These are phyloP conservation scores for Pyrenochaeta sp. DNA, from an alignment of 2,329 filamentous ascomycete genomes.

Conservation along the genomic window DNA sequence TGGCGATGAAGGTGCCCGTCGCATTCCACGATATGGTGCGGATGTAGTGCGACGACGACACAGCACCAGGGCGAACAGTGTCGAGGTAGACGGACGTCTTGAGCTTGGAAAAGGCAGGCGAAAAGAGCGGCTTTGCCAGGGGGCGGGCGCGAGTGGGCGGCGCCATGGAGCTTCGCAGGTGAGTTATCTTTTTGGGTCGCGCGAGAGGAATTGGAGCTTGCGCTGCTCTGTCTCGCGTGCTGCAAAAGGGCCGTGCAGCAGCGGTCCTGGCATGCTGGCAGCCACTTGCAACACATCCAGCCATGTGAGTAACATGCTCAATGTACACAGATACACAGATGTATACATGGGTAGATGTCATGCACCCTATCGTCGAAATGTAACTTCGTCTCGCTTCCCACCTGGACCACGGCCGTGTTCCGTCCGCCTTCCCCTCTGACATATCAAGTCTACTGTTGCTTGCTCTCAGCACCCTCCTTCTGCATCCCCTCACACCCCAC, in stretches of 20 bases:
- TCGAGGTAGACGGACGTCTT: slow-evolving; percentile 74
- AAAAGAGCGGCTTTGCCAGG: slow-evolving; percentile 75
- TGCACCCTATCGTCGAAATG: too few relatives aligned
- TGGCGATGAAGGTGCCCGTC: slow-evolving; percentile 82
- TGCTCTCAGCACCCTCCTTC: slow-evolving; percentile 47
- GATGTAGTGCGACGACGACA: slow-evolving; percentile 54
- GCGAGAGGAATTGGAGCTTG: too few relatives aligned
- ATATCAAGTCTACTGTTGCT: slow-evolving; percentile 28
- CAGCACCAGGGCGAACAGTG: slow-evolving; percentile 42
- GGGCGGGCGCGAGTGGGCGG: slow-evolving; percentile 60
- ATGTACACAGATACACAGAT: too few relatives aligned
- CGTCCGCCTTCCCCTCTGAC: background rate
- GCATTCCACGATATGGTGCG: slow-evolving; percentile 91
- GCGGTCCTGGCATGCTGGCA: too few relatives aligned
- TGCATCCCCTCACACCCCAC: slow-evolving; percentile 76
- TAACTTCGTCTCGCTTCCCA: too few relatives aligned
- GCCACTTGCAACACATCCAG: too few relatives aligned
- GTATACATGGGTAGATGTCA: too few relatives aligned
- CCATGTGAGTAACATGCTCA: too few relatives aligned
- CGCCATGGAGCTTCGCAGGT: slow-evolving; percentile 31
- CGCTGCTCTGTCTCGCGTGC: too few relatives aligned
- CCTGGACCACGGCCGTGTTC: too few relatives aligned
- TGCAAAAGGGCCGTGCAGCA: too few relatives aligned
- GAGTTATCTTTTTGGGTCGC: background rate
- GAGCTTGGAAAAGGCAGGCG: slow-evolving; percentile 70